These are phyloP conservation scores for Populus nigra DNA, from an alignment of 345 rosid genomes.

Conservation along the genomic window DNA sequence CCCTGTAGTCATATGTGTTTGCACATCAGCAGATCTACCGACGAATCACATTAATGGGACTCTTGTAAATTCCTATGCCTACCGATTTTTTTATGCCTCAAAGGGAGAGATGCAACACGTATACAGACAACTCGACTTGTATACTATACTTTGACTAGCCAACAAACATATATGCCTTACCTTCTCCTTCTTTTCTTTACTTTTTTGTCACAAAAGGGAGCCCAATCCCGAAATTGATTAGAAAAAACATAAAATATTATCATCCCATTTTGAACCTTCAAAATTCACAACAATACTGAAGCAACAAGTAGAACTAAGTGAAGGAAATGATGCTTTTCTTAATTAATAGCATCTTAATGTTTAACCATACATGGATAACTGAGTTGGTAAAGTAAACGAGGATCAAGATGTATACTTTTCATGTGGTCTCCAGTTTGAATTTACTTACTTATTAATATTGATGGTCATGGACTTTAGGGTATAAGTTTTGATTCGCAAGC, in stretches of 20 bases:
- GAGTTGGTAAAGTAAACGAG: too few relatives aligned
- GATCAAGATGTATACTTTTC: too few relatives aligned
- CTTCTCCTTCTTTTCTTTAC: too few relatives aligned
- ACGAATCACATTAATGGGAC: neutral
- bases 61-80: neutral
- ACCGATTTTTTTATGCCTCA: neutral
- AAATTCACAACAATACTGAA: neutral
- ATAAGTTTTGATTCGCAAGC: too few relatives aligned
- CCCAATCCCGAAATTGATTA: neutral
- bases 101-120: neutral
- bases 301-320: neutral
- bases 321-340: neutral
- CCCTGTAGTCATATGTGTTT: neutral
- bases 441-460: too few relatives aligned
- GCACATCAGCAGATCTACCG: neutral
- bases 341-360: too few relatives aligned
- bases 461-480: too few relatives aligned
- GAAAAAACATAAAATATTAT: neutral
- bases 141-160: neutral
- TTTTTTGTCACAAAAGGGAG: too few relatives aligned
- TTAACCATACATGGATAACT: too few relatives aligned
- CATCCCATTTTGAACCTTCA: neutral
- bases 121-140: too few relatives aligned
- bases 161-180: neutral
- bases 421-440: too few relatives aligned